Conservation (phyloP, 1,284 basidiomycete genomes). For the Golubevia pallescens region DNA sequence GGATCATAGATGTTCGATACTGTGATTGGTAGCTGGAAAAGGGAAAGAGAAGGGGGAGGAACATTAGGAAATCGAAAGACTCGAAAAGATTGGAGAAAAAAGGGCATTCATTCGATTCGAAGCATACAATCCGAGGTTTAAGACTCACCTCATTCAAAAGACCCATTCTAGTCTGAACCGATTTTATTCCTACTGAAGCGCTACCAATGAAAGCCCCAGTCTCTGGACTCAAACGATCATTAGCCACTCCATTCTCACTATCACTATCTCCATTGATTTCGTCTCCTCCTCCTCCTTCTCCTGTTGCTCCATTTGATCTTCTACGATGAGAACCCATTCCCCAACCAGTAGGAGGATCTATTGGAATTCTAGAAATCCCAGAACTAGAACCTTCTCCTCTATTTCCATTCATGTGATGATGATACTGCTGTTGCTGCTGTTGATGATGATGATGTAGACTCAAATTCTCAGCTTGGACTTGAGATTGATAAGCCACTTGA, state of each 20-base stretch:
- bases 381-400: neutral
- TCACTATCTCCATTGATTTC: conserved; percentile 17
- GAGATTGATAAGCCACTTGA: too few species aligned
- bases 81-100: neutral
- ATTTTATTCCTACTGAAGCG: conserved; percentile 34
- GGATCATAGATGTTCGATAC: conserved; percentile 5
- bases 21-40: too few species aligned
- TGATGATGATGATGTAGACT: too few species aligned
- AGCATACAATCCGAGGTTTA: too few species aligned
- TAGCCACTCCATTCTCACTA: conserved; percentile 34
- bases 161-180: conserved; percentile 15
- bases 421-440: too few species aligned
- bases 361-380: neutral
- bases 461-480: too few species aligned
- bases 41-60: conserved; percentile 25
- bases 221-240: conserved; percentile 30
- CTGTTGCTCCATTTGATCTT: neutral
- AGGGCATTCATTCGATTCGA: too few species aligned
- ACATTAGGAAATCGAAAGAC: neutral
- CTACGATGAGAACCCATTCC: neutral
- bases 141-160: conserved; percentile 21
- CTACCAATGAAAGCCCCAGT: conserved; percentile 33
- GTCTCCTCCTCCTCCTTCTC: conserved; percentile 1
- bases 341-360: neutral
- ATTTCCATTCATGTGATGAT: neutral